Evolutionary conservation across 169 alveolate genomes (phyloP).

Genomic region (Plasmodium yoelii): DNA sequence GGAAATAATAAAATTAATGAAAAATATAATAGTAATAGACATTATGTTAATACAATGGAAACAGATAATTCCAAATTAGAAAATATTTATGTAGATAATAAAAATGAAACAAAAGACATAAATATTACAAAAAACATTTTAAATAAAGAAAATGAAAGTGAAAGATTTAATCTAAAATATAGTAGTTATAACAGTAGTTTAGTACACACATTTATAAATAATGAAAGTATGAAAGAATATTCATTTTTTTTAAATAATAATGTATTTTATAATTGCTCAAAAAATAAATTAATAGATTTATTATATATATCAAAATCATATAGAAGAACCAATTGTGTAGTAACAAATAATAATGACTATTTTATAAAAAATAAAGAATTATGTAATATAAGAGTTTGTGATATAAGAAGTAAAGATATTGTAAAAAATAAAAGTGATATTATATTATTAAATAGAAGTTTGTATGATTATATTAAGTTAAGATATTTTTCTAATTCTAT

Average conservation of each 20-base stretch:
- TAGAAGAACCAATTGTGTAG: constrained; percentile 6
- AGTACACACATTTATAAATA: constrained; percentile 3
- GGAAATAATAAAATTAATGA: not conserved
- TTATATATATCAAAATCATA: constrained; percentile 9
- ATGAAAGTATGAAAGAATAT: not conserved
- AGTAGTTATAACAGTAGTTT: constrained; percentile 13
- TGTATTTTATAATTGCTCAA: constrained; percentile 39
- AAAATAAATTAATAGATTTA: constrained; percentile 5
- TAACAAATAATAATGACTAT: constrained; percentile 30
- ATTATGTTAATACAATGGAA: not conserved
- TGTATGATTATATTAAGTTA: constrained; percentile 55
- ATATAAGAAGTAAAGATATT: constrained; percentile 35
- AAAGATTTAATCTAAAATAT: constrained; percentile 18
- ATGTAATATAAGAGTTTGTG: constrained; percentile 34
- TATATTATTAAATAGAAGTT: constrained; percentile 43
- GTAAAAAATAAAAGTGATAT: constrained; percentile 56
- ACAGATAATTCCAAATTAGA: not conserved
- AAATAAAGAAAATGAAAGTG: constrained; percentile 23
- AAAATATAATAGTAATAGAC: not conserved
- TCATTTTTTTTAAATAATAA: constrained; percentile 12
- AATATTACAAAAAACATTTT: not conserved
- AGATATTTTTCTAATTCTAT: constrained; percentile 42
- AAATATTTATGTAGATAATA: not conserved
- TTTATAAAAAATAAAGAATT: not conserved
- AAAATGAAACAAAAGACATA: not conserved